These are phyloP conservation scores for Amanita exitialis DNA, from an alignment of 768 basidiomycete species.

Conservation along the genomic window DNA sequence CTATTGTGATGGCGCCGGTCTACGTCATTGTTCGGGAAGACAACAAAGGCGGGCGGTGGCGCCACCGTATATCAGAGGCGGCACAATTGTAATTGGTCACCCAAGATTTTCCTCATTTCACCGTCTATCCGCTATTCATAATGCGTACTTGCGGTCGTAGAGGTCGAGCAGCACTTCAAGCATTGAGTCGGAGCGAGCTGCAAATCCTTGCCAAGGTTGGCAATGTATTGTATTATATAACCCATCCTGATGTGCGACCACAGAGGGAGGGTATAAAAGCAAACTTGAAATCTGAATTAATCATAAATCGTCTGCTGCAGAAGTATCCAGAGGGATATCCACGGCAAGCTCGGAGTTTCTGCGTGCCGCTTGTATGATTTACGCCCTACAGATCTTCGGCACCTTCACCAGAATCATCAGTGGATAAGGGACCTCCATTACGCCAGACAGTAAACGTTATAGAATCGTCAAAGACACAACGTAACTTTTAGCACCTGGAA, in stretches of 20 bases:
- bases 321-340: background rate
- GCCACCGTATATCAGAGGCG: background rate
- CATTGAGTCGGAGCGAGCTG: background rate
- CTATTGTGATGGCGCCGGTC: background rate
- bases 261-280: conserved; percentile 1
- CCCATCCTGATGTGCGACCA: background rate
- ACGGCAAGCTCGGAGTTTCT: background rate
- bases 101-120: background rate
- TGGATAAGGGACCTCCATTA: no score
- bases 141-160: background rate
- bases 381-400: background rate
- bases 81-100: background rate
- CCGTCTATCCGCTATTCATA: background rate
- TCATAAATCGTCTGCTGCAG: background rate
- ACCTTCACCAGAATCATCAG: background rate
- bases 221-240: background rate
- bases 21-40: background rate
- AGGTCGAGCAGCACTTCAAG: background rate
- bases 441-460: background rate
- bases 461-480: background rate
- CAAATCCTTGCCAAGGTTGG: conserved; percentile 3
- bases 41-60: background rate
- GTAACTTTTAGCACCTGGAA: background rate
- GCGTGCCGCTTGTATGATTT: background rate
- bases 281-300: background rate